Evolutionary conservation across 192 early-diverging fungal genomes (phyloP).

Genomic region (Umbelopsis sp.): DNA sequence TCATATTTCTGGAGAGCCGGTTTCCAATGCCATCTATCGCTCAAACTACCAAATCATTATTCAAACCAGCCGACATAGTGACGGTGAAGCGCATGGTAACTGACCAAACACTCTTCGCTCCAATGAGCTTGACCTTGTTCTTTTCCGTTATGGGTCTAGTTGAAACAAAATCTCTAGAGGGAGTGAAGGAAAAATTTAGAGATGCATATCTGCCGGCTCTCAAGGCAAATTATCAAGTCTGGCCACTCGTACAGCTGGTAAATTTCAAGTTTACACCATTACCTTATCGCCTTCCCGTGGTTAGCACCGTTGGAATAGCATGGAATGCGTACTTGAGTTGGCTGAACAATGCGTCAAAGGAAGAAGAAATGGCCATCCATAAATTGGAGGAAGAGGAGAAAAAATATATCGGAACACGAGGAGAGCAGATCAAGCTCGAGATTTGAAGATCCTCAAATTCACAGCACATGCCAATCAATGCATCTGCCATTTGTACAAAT

Average conservation of each 20-base stretch:
- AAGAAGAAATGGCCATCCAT: constrained; percentile 15
- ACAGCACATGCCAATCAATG: neutral
- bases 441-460: neutral
- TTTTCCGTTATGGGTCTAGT: constrained; percentile 65
- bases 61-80: constrained; percentile 22
- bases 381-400: neutral
- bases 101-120: constrained; percentile 71
- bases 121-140: constrained; percentile 65
- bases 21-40: constrained; percentile 52
- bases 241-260: constrained; percentile 72
- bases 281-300: constrained; percentile 68
- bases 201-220: constrained; percentile 62
- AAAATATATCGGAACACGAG: neutral
- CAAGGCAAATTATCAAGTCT: constrained; percentile 70
- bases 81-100: constrained; percentile 55
- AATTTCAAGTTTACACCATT: constrained; percentile 76
- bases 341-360: constrained; percentile 51
- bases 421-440: constrained; percentile 15
- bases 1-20: constrained; percentile 58
- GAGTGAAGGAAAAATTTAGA: constrained; percentile 59
- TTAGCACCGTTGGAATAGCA: constrained; percentile 68
- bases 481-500: neutral
- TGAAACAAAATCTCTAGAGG: constrained; percentile 52
- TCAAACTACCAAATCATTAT: neutral
- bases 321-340: constrained; percentile 79